Evolutionary conservation across 345 rosid genomes (phyloP).

Genomic region (Lepidium aucheri): DNA sequence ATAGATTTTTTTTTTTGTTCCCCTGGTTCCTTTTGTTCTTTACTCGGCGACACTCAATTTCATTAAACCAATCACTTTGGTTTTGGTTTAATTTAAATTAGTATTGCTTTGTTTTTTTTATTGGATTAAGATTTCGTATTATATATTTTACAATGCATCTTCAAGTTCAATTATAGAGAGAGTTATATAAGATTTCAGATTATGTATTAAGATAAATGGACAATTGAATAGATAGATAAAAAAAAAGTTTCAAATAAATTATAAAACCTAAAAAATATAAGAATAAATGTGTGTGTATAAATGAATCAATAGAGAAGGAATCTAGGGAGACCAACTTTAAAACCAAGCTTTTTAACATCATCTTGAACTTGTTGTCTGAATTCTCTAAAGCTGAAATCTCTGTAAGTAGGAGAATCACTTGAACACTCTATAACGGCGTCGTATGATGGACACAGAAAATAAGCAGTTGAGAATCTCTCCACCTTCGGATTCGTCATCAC

Average conservation of each 20-base stretch:
- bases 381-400: constrained; percentile 63
- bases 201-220: too few species aligned
- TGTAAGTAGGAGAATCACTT: constrained; percentile 41
- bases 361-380: constrained; percentile 69
- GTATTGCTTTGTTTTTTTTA: neutral
- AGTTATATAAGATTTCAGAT: too few species aligned
- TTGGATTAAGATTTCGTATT: too few species aligned
- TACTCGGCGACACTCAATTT: neutral
- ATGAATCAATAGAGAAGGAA: constrained; percentile 34
- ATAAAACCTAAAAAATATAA: neutral
- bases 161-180: too few species aligned
- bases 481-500: constrained; percentile 59
- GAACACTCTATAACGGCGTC: constrained; percentile 57
- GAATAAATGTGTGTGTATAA: neutral
- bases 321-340: constrained; percentile 77
- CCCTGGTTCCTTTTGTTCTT: too few species aligned
- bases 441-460: constrained; percentile 78
- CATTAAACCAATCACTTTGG: neutral
- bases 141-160: too few species aligned
- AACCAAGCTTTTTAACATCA: constrained; percentile 67
- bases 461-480: constrained; percentile 87
- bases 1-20: neutral
- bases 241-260: neutral
- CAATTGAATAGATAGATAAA: too few species aligned
- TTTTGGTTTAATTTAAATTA: neutral